phyloP scores from a whole-genome alignment of 495 filamentous ascomycete species.

The Pyronema domesticum region DNA sequence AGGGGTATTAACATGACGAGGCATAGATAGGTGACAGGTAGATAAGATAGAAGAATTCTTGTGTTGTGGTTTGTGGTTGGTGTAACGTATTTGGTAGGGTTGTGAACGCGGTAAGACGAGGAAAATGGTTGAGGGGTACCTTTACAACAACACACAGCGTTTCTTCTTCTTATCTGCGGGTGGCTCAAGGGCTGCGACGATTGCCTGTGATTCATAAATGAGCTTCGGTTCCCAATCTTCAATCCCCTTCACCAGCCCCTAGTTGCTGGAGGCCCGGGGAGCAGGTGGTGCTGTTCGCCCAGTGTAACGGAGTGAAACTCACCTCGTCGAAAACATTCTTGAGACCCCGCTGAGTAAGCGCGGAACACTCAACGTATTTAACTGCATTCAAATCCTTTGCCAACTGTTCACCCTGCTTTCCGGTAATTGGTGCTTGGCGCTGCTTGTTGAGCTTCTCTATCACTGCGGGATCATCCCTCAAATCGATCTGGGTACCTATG shows the following conservation, averaged over 20 bases:
- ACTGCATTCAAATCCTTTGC: slow-evolving; percentile 90
- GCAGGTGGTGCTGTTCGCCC: not conserved
- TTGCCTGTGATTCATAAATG: slow-evolving; percentile 38
- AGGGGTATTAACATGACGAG: too few species aligned
- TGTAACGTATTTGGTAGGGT: too few species aligned
- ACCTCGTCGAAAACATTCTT: slow-evolving; percentile 99
- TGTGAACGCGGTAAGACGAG: too few species aligned
- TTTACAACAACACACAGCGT: slow-evolving; percentile 18
- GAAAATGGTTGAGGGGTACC: not conserved
- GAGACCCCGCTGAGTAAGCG: slow-evolving; percentile 90
- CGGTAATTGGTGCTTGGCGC: slow-evolving; percentile 79
- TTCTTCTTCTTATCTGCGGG: slow-evolving; percentile 30
- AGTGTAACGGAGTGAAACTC: slow-evolving; percentile 19
- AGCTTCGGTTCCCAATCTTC: not conserved
- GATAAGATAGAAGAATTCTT: too few species aligned
- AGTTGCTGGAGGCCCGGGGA: not conserved
- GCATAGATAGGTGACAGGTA: too few species aligned
- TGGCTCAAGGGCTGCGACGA: slow-evolving; percentile 79
- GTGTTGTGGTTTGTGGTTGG: too few species aligned
- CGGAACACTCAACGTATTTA: slow-evolving; percentile 96
- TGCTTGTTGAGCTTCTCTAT: slow-evolving; percentile 84
- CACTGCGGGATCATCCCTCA: slow-evolving; percentile 76
- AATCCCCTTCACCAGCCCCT: slow-evolving; percentile 8
- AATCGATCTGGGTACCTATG: slow-evolving; percentile 67
- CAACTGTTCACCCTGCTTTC: slow-evolving; percentile 88